phyloP scores from a whole-genome alignment of 495 filamentous ascomycete species.

The Penicillium bovifimosum region DNA sequence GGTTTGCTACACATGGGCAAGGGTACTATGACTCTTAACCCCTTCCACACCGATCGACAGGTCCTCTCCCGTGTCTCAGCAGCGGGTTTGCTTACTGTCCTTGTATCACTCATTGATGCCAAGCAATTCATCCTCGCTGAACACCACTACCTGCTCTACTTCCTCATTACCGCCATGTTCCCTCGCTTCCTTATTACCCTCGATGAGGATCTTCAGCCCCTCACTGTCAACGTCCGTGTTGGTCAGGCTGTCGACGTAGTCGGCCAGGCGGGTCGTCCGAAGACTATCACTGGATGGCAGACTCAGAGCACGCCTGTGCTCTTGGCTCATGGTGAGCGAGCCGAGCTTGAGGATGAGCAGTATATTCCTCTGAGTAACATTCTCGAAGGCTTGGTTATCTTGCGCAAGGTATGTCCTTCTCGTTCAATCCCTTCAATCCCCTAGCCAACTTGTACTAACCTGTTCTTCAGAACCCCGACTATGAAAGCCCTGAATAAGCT shows the following conservation, averaged over 20 bases:
- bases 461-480: slow-evolving; percentile 47
- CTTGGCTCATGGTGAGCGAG: slow-evolving; percentile 85
- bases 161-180: slow-evolving; percentile 94
- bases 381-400: slow-evolving; percentile 89
- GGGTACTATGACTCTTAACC: slow-evolving; percentile 88
- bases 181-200: slow-evolving; percentile 94
- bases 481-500: slow-evolving; percentile 40
- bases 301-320: slow-evolving; percentile 97
- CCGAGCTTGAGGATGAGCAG: slow-evolving; percentile 95
- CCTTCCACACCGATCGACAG: slow-evolving; percentile 97
- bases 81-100: slow-evolving; percentile 82
- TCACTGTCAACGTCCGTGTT: slow-evolving; percentile 93
- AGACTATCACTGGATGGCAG: slow-evolving; percentile 99
- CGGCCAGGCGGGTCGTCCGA: slow-evolving; percentile 91
- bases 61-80: slow-evolving; percentile 88
- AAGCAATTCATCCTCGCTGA: slow-evolving; percentile 88
- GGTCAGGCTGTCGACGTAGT: slow-evolving; percentile 98
- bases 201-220: slow-evolving; percentile 86
- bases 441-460: slow-evolving; percentile 20
- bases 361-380: slow-evolving; percentile 87
- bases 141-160: slow-evolving; percentile 94
- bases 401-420: slow-evolving; percentile 75
- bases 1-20: slow-evolving; percentile 99
- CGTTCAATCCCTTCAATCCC: neutral
- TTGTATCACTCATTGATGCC: slow-evolving; percentile 88